Percentiles rank a stretch among this genome's conserved stretches.
Conservation (phyloP, 768 basidiomycete species). For the Tricholoma flavovirens region DNA sequence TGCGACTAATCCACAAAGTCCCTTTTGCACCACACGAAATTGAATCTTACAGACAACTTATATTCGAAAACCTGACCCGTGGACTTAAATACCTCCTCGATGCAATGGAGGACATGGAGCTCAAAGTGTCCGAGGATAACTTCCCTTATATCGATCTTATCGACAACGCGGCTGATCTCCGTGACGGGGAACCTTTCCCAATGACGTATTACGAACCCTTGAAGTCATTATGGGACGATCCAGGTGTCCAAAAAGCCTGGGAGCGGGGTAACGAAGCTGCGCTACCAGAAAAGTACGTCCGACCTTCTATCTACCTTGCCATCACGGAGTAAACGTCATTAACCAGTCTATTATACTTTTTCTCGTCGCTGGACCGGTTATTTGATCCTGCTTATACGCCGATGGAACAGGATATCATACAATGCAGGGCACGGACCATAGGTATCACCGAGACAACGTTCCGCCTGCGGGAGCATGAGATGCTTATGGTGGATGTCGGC, state of each 20-base stretch:
- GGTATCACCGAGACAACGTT: conserved; percentile 90
- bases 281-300: conserved; percentile 77
- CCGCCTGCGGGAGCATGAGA: conserved; percentile 68
- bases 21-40: conserved; percentile 80
- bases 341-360: conserved; percentile 71
- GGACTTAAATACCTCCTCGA: conserved; percentile 82
- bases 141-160: conserved; percentile 54
- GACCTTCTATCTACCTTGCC: neutral
- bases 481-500: conserved; percentile 92
- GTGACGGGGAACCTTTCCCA: conserved; percentile 81
- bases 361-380: conserved; percentile 68
- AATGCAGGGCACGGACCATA: conserved; percentile 79
- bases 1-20: conserved; percentile 89
- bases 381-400: conserved; percentile 72
- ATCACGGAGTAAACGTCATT: conserved; percentile 4
- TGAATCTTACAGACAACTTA: conserved; percentile 85
- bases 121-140: conserved; percentile 64
- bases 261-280: conserved; percentile 85
- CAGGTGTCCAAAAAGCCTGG: conserved; percentile 69
- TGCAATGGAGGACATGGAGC: conserved; percentile 84
- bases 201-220: conserved; percentile 59
- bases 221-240: conserved; percentile 70
- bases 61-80: conserved; percentile 87
- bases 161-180: conserved; percentile 62
- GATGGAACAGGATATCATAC: conserved; percentile 83